phyloP scores from a whole-genome alignment of 352 stramenopile species.

The Saprolegnia diclina region DNA sequence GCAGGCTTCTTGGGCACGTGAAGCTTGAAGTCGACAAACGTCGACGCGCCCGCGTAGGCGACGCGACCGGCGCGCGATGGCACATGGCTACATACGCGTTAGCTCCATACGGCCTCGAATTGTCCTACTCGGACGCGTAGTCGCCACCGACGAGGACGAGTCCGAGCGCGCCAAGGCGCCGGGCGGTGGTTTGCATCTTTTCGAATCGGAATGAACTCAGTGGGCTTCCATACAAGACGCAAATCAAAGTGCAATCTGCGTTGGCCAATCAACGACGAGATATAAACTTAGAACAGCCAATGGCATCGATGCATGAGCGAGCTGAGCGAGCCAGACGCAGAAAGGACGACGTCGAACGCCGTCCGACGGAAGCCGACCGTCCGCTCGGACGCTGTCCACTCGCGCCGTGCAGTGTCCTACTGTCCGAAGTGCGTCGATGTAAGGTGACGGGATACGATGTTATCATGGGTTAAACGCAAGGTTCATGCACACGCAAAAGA shows the following conservation, averaged over 20 bases:
- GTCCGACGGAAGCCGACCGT: too few species aligned
- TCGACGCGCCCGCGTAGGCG: slow-evolving; percentile 5
- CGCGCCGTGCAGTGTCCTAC: too few species aligned
- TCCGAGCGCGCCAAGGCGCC: background rate
- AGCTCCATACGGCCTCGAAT: background rate
- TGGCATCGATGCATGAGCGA: too few species aligned
- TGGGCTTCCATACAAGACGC: background rate
- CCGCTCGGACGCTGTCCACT: too few species aligned
- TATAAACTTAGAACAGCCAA: too few species aligned
- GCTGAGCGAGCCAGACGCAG: too few species aligned
- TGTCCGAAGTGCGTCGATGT: too few species aligned
- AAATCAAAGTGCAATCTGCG: background rate
- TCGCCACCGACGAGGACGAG: background rate
- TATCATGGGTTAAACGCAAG: too few species aligned
- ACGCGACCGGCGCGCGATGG: slow-evolving; percentile 9
- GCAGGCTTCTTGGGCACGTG: slow-evolving; percentile 9
- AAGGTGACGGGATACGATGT: too few species aligned
- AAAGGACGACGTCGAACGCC: too few species aligned
- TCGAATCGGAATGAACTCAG: background rate
- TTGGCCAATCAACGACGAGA: background rate
- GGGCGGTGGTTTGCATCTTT: background rate
- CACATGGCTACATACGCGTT: background rate
- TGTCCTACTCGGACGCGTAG: background rate
- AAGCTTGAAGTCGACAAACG: slow-evolving; percentile 19
- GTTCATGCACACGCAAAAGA: too few species aligned